phyloP scores from a whole-genome alignment of 305 asterid genomes.

The Withania somnifera region DNA sequence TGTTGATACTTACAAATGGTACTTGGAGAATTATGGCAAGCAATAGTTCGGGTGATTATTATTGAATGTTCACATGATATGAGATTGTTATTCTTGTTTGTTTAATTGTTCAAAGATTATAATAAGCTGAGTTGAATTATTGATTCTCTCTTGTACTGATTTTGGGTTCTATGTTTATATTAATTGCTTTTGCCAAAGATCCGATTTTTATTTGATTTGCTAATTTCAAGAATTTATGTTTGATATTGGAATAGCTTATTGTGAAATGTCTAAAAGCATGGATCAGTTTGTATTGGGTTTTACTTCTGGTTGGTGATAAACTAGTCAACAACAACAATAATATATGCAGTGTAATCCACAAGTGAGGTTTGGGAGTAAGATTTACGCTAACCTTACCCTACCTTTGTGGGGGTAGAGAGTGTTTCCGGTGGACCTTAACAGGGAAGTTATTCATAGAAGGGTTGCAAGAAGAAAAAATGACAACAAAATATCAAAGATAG shows the following conservation, averaged over 20 bases:
- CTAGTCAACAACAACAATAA: neutral
- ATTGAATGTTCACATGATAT: neutral
- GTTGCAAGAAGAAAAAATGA: no score
- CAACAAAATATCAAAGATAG: no score
- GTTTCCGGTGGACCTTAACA: no score
- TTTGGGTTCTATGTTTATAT: neutral
- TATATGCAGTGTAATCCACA: no score
- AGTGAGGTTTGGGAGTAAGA: no score
- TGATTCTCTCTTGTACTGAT: neutral
- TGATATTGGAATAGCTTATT: neutral
- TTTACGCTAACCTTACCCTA: no score
- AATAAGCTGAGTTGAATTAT: neutral
- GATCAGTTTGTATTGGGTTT: neutral
- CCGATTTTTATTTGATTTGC: no score
- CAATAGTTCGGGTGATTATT: slow-evolving; percentile 27
- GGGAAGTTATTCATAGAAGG: no score
- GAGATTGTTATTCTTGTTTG: neutral
- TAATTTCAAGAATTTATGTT: neutral
- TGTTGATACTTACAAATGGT: slow-evolving; percentile 69
- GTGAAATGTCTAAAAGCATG: neutral
- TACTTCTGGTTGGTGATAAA: neutral
- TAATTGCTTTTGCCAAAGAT: neutral
- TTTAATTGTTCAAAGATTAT: neutral
- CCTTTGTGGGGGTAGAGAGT: no score
- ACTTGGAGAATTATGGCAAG: slow-evolving; percentile 51